A percentile compares a stretch with the other conserved stretches of the same genome.
phyloP scores from a whole-genome alignment of 345 rosid genomes.

The Nephelium lappaceum region DNA sequence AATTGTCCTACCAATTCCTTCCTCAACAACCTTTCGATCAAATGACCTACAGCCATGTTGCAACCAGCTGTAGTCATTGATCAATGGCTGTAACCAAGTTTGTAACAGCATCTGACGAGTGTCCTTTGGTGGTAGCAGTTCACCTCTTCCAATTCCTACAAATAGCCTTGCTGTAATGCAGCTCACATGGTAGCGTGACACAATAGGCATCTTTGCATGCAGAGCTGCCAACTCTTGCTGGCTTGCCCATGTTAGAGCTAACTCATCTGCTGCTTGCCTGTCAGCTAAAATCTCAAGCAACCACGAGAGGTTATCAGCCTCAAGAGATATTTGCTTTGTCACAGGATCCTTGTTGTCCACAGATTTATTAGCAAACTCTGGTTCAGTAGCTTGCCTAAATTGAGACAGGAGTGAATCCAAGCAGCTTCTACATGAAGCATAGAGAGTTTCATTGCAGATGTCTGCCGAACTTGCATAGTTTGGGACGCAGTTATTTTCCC shows the following conservation, averaged over 20 bases:
- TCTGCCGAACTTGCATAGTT: conserved; percentile 47
- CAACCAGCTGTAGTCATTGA: conserved; percentile 91
- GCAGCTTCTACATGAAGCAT: conserved; percentile 67
- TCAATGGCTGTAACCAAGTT: conserved; percentile 92
- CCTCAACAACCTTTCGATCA: conserved; percentile 89
- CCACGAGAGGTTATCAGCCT: conserved; percentile 89
- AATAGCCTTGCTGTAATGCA: conserved; percentile 77
- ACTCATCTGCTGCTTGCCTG: conserved; percentile 83
- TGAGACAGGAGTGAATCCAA: conserved; percentile 56
- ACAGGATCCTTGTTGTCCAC: conserved; percentile 46
- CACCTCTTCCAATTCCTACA: conserved; percentile 92
- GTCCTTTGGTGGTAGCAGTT: conserved; percentile 83
- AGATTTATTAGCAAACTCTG: conserved; percentile 37
- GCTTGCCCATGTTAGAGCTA: conserved; percentile 74
- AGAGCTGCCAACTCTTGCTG: conserved; percentile 73
- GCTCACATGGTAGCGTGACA: conserved; percentile 86
- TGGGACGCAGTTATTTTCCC: conserved; percentile 62
- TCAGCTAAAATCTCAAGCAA: conserved; percentile 82
- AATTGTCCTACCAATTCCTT: conserved; percentile 93
- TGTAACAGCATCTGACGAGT: conserved; percentile 65
- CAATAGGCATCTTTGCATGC: conserved; percentile 66
- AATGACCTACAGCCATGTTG: conserved; percentile 89
- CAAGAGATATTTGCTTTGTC: conserved; percentile 70
- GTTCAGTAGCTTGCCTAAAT: conserved; percentile 63
- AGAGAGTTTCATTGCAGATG: conserved; percentile 67